Conservation (phyloP, 805 yeast genomes). For the Starmerella bombicola region DNA sequence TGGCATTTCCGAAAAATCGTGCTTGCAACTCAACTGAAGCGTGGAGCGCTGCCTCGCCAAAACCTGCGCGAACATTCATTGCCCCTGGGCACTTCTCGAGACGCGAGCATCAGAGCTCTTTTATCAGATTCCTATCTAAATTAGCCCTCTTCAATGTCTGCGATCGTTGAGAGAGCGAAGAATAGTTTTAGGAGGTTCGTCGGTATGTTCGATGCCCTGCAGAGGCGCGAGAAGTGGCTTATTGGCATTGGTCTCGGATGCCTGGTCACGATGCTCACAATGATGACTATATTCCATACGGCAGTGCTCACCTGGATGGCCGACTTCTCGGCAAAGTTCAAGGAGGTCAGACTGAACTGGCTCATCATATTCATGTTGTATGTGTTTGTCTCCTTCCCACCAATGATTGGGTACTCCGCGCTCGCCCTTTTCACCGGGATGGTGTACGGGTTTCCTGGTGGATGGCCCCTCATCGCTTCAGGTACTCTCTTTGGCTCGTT, state of each 20-base stretch:
- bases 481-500: slow-evolving; percentile 66
- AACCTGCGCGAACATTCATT: too few species aligned
- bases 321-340: slow-evolving; percentile 25
- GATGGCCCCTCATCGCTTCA: slow-evolving; percentile 63
- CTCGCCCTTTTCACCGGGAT: slow-evolving; percentile 60
- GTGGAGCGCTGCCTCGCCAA: background rate
- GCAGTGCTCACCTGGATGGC: slow-evolving; percentile 27
- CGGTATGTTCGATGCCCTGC: slow-evolving; percentile 18
- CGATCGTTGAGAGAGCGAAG: background rate
- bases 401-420: slow-evolving; percentile 69
- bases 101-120: too few species aligned
- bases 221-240: slow-evolving; percentile 17
- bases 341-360: slow-evolving; percentile 28
- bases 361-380: slow-evolving; percentile 39
- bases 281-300: slow-evolving; percentile 29
- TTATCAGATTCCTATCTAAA: too few species aligned
- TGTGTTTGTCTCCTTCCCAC: slow-evolving; percentile 74
- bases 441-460: slow-evolving; percentile 66
- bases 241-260: slow-evolving; percentile 19
- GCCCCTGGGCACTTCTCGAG: too few species aligned
- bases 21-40: too few species aligned
- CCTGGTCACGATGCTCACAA: slow-evolving; percentile 18
- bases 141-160: background rate
- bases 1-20: too few species aligned
- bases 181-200: slow-evolving; percentile 4